Percentiles rank a stretch among this genome's conserved stretches.
These are phyloP conservation scores for Spiromastix sp. DNA, from an alignment of 2,329 filamentous ascomycete genomes.

Conservation along the genomic window DNA sequence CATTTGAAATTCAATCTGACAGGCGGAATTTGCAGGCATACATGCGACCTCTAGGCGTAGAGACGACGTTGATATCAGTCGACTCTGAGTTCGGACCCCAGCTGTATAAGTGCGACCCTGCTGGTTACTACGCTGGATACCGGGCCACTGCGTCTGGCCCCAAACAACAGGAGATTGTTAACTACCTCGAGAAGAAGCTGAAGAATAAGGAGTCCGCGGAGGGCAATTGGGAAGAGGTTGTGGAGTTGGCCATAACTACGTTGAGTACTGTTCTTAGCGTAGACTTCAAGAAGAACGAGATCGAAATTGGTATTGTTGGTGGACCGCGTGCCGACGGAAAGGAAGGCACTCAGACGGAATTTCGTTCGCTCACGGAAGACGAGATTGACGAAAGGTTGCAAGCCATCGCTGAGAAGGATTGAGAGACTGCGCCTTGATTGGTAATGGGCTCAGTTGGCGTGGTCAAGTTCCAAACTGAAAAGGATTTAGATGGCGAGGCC, in stretches of 20 bases:
- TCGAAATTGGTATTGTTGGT: slow-evolving; percentile 95
- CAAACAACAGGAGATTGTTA: slow-evolving; percentile 97
- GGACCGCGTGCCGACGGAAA: slow-evolving; percentile 72
- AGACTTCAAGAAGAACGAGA: slow-evolving; percentile 98
- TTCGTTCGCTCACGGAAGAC: slow-evolving; percentile 86
- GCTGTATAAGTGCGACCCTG: slow-evolving; percentile 96
- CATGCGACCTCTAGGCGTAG: slow-evolving; percentile 95
- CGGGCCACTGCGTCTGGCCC: slow-evolving; percentile 95
- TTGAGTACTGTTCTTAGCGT: slow-evolving; percentile 95
- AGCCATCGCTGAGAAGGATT: slow-evolving; percentile 98
- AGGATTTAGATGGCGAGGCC: too few relatives aligned
- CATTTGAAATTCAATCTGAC: too few relatives aligned
- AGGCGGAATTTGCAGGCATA: slow-evolving; percentile 59
- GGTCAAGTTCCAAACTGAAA: too few relatives aligned
- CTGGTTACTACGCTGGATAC: slow-evolving; percentile 96
- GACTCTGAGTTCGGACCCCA: slow-evolving; percentile 88
- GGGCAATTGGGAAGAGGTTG: slow-evolving; percentile 92
- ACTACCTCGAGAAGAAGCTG: slow-evolving; percentile 98
- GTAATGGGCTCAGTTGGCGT: too few relatives aligned
- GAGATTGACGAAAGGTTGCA: slow-evolving; percentile 98
- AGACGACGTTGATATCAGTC: slow-evolving; percentile 87
- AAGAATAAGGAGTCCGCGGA: slow-evolving; percentile 96
- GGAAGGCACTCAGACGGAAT: slow-evolving; percentile 67
- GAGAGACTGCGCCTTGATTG: too few relatives aligned
- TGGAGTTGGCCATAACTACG: slow-evolving; percentile 90